Evolutionary conservation across 192 early-diverging fungal species (phyloP).

Genomic region (Polychytrium aggregatum): DNA sequence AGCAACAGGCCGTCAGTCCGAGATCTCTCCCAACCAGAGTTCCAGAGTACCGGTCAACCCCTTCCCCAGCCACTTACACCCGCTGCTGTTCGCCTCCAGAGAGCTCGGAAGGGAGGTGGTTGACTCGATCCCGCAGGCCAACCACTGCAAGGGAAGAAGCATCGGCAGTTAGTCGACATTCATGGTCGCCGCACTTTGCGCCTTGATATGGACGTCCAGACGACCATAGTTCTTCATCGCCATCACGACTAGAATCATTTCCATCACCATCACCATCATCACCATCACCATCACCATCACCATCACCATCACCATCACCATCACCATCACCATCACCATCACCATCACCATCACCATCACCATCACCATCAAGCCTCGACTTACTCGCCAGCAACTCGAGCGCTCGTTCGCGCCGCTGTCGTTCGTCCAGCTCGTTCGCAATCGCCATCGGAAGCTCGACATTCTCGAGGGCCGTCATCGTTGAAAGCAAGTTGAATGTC

Average conservation of each 20-base stretch:
- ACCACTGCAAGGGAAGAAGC: constrained; percentile 3
- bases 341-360: no score
- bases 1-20: neutral
- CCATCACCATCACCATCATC: no score
- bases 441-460: constrained; percentile 27
- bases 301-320: no score
- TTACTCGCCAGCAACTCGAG: constrained; percentile 14
- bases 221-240: no score
- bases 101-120: constrained; percentile 22
- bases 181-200: neutral
- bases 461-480: constrained; percentile 24
- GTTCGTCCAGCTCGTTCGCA: constrained; percentile 9
- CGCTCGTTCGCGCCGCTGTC: constrained; percentile 7
- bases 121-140: constrained; percentile 18
- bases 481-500: constrained; percentile 17
- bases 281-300: no score
- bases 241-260: no score
- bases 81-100: constrained; percentile 26
- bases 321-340: no score
- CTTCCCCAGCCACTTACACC: constrained; percentile 11
- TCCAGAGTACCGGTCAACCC: neutral
- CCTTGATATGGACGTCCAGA: neutral
- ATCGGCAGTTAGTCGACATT: neutral
- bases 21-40: constrained; percentile 1
- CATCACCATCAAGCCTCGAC: no score